Base-by-base conservation (phyloP, 1,139 yeast genomes). In the Yamadazyma sp. region DNA sequence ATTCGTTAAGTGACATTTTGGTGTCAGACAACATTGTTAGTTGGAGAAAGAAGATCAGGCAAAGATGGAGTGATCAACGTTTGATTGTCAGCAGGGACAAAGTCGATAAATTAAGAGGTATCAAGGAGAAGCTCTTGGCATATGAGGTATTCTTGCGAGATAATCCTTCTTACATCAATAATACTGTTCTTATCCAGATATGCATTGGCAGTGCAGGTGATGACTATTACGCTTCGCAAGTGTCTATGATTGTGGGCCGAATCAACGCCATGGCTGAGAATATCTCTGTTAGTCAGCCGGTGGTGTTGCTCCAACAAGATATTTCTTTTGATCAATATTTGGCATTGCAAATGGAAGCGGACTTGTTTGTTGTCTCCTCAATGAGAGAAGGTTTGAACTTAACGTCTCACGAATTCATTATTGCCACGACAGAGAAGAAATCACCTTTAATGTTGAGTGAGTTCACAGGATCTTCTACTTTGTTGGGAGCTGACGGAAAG, bases 371-470 rank as follows among this genome's bases (percentile, higher is more conserved):
- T 25, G 96, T 92, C 2, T 82, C 95, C 4, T 85, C 96, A 1
- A 77, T 92, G 73, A 80, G 98, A 56, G 99, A 94, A 61, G 98
- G 98, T 14, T 86, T 92, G 86, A 92, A 92, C 54, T 70, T 92
- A 56, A 89, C 98, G 0, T 89, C 97, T 53, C 98, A 94, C 56
- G 98, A 92, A 59, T 94, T 85, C 57, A 78, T 89, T 27, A 83
- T 82, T 40, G 88, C 96, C 18, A 79, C 95, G 3, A 67, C 73
- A 21, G 80, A 77, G 29, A 76, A 78, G 46, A 80, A 85, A 47
- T 85, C 96, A 0, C 96, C 97, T 0, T 72, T 92, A 48, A 74
- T 92, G 41, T 63, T 92, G 43, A 86, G 96, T 28, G 99, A 92
- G 59, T 92, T 94, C 52, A 89, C 97, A 0, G 98, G 98, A 1